phyloP scores from a whole-genome alignment of 768 basidiomycete species.

The Rickenella mellea region DNA sequence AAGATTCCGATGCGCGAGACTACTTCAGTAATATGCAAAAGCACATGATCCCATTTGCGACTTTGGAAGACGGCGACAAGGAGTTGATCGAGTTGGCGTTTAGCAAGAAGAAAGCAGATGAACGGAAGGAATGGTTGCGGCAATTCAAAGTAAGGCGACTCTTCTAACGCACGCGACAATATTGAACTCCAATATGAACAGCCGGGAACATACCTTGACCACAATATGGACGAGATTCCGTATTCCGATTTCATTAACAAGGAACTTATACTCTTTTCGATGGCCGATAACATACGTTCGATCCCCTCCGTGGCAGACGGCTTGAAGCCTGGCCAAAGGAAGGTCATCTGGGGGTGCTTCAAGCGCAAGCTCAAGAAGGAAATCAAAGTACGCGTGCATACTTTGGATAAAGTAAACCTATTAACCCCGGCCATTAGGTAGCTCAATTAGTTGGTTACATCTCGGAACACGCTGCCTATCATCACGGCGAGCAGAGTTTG shows the following conservation, averaged over 20 bases:
- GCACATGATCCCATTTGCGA: conserved; percentile 89
- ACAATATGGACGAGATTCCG: conserved; percentile 76
- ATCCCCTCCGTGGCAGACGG: conserved; percentile 93
- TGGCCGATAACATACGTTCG: conserved; percentile 98
- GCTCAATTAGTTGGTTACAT: conserved; percentile 95
- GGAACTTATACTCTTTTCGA: conserved; percentile 95
- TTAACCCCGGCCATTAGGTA: conserved; percentile 37
- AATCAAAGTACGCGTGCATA: conserved; percentile 54
- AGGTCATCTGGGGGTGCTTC: conserved; percentile 94
- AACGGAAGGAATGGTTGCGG: conserved; percentile 96
- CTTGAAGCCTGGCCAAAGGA: conserved; percentile 94
- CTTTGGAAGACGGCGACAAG: conserved; percentile 72
- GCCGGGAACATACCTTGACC: conserved; percentile 93
- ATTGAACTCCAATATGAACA: too few species aligned
- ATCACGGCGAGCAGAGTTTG: conserved; percentile 90
- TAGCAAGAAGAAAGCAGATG: conserved; percentile 99
- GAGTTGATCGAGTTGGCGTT: conserved; percentile 94
- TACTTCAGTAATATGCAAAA: conserved; percentile 91
- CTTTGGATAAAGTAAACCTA: neutral
- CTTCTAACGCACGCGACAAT: neutral
- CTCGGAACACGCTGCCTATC: conserved; percentile 88
- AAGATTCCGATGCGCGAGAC: conserved; percentile 77
- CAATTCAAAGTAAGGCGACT: conserved; percentile 62
- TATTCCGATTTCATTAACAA: conserved; percentile 96
- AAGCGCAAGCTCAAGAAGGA: conserved; percentile 88